Evolutionary conservation across 2,329 filamentous ascomycete genomes (phyloP), one percentile per base, ranked within the genome.

Genomic region (Aspergillus sp.): DNA sequence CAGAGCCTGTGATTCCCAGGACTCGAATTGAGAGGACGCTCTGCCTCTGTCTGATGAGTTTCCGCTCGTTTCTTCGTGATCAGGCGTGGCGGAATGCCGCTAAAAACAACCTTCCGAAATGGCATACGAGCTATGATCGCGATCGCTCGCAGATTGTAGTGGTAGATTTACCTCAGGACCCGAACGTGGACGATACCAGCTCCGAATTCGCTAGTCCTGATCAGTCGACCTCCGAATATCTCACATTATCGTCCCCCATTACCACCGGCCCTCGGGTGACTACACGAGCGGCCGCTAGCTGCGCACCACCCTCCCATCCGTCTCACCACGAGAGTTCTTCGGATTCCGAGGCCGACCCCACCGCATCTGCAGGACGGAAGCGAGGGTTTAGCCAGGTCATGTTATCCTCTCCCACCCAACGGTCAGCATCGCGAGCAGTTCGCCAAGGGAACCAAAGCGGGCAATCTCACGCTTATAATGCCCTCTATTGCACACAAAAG

Each of bases 31-130:
- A 25, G 1, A 52, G 60, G 25, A 48, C 60, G 4, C 41, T 68
- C 13, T 65, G 61, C 34, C 51, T 60, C 29, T 64, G 60, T 32
- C 44, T 66, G 16, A 61, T 64, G 60, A 55, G 58, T 45, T 66
- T 55, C 47, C 38, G 46, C n/a, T 50, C 56, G 0, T n/a, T 17
- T n/a, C 1, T 50, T 16, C 61, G 61, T 14, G 56, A 58, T 45
- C 61, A 65, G 29, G 43, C 20, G 3, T 68, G 63, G 64, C 52
- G 64, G 38, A 63, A 65, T 54, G 19, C n/a, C 29, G 40, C 57
- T 44, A 31, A 36, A 20, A 23, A 36, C 7, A 29, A 51, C 16
- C 44, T 67, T 19, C 59, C 47, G 19, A 53, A 49, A 20, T 66
- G 63, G 64, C 43, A 56, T 9, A 61, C 52, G 3, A 59, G 47